phyloP scores from a whole-genome alignment of 768 basidiomycete genomes.

The Pholiota conissans region DNA sequence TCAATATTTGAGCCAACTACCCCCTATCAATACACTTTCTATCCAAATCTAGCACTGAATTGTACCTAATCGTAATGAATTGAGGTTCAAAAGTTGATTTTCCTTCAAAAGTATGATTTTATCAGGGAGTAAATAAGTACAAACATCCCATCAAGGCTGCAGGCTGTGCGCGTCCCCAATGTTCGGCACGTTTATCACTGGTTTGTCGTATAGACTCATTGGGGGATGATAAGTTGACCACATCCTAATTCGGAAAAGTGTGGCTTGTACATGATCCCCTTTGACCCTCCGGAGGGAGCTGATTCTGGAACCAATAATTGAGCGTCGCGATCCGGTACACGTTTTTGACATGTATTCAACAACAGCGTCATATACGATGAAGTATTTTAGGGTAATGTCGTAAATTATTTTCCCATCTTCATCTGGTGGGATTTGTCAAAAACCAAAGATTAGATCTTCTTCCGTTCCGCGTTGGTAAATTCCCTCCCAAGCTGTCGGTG shows the following conservation, averaged over 20 bases:
- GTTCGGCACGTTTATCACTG: too few relatives aligned
- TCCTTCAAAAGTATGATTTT: too few relatives aligned
- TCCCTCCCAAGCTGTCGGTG: constrained; percentile 11
- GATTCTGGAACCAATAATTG: not conserved
- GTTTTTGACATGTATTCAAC: not conserved
- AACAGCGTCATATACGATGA: not conserved
- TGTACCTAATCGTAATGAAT: too few relatives aligned
- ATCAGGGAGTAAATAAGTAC: too few relatives aligned
- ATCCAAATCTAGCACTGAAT: too few relatives aligned
- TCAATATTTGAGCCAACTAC: too few relatives aligned
- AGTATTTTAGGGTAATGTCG: constrained; percentile 21
- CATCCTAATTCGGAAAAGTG: not conserved
- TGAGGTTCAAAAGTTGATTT: too few relatives aligned
- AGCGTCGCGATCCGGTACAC: not conserved
- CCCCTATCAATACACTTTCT: too few relatives aligned
- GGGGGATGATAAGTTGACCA: too few relatives aligned
- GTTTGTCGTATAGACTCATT: too few relatives aligned
- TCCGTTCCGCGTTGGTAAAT: constrained; percentile 13
- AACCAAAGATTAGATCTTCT: not conserved
- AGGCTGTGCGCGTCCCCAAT: too few relatives aligned
- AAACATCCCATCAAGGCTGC: too few relatives aligned
- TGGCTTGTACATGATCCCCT: not conserved
- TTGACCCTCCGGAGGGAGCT: not conserved
- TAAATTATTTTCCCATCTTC: constrained; percentile 15
- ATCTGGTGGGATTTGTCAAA: not conserved